A percentile compares a stretch with the other conserved stretches of the same genome.
phyloP scores from a whole-genome alignment of 257 asterid genomes.

The Solanum piurae region DNA sequence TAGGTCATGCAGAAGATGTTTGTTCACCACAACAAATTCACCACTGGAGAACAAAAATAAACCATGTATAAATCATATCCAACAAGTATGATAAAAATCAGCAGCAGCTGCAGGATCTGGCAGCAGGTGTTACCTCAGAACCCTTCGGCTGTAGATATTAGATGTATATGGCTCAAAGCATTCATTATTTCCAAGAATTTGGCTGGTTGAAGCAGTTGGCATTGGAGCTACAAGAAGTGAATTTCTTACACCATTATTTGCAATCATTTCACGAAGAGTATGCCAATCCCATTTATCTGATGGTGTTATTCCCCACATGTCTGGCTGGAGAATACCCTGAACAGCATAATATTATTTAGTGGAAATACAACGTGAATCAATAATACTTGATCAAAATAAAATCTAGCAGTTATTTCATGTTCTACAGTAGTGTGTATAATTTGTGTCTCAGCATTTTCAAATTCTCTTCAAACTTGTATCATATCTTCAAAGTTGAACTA shows the following conservation, averaged over 20 bases:
- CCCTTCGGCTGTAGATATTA: conserved; percentile 88
- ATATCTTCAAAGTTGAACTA: not conserved
- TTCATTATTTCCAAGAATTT: conserved; percentile 95
- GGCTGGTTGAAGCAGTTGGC: conserved; percentile 99
- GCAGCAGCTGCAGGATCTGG: not conserved
- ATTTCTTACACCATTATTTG: conserved; percentile 66
- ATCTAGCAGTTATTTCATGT: not conserved
- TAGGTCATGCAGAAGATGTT: conserved; percentile 85
- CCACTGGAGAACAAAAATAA: conserved; percentile 39
- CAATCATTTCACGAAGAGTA: conserved; percentile 51
- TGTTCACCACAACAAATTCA: conserved; percentile 97
- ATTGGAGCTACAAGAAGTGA: conserved; percentile 93
- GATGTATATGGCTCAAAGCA: conserved; percentile 98
- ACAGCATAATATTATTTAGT: not conserved
- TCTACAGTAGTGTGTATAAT: not conserved
- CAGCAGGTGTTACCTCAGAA: conserved; percentile 46
- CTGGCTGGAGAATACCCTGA: conserved; percentile 92
- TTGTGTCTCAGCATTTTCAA: not conserved
- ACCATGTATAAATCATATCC: not conserved
- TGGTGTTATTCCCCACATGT: conserved; percentile 90
- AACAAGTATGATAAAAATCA: not conserved
- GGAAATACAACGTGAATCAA: not conserved
- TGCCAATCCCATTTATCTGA: conserved; percentile 90
- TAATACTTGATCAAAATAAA: not conserved
- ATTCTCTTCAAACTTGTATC: not conserved